Base-by-base conservation (phyloP, 106 monocot genomes). In the Dioscorea alata region DNA sequence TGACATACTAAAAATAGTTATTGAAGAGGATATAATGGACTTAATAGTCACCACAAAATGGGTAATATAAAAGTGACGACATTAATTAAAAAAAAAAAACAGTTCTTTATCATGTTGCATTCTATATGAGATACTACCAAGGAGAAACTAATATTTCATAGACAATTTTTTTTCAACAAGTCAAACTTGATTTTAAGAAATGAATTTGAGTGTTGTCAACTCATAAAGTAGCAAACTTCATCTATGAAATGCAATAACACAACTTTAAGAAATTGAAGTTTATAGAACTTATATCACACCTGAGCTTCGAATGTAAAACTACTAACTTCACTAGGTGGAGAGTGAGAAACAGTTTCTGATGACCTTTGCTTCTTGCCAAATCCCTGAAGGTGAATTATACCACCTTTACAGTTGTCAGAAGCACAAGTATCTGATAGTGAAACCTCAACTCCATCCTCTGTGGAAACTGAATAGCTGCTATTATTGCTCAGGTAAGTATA, bases 281-380 rank as follows among this genome's bases (percentile, higher is more conserved):
- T 18, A 50, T 8, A 72, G 19, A 19, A 17, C 14, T 20, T 28
- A 14, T 23, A 70, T 59, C 50, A n/a, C 76, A 95, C 96, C 92
- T 97, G 96, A 79, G 89, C 86, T 78, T 97, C 96, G 75, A 89
- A 92, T 48, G 88, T 88, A 65, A 89, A 75, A 72, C 78, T 97
- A 14, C 67, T 48, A 0, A 66, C 69, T 24, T 82, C 70, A 58
- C 12, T 69, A 18, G 70, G 34, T 28, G 67, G 12, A 77, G 21
- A 33, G 60, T 50, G 54, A 70, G 60, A 75, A 71, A 48, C 59
- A 25, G 24, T 32, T 19, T 69, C 64, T 68, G 53, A 17, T 72
- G 18, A 60, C 77, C 8, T 65, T 54, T 59, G 66, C 12, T 73
- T 76, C 33, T 64, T 75, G 31, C 32, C 53, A 23, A 17, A 34